Evolutionary conservation across 768 basidiomycete genomes (phyloP), one percentile per base, ranked within the genome.

Genomic region (Daedaleopsis sinensis): DNA sequence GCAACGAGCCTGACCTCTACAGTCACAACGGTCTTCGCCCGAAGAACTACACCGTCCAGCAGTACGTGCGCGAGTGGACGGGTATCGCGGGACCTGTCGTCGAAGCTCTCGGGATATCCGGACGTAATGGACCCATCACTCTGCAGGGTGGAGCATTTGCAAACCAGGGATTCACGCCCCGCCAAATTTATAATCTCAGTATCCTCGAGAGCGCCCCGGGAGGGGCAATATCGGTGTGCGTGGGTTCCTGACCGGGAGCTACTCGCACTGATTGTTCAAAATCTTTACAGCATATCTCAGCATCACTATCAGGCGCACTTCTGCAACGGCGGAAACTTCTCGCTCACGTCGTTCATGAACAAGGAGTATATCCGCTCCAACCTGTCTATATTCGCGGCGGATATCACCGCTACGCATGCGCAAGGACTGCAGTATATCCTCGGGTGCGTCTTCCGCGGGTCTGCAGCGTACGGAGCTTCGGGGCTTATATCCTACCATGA

Each of bases 321-420:
- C 69, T 88, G 87, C 62, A 61, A 72, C 8, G 88, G 88, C 18
- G 79, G 70, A 47, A 77, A 75, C 21, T 82, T 80, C 23, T 68
- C 85, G 27, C 71, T 90, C 11, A 81, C 84, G 64, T 84, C 87
- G 62, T 74, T 91, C 52, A 89, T 89, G 87, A 82, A 80, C 35
- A 89, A 90, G 78, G 79, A 48, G 78, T 84, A 23, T 77, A 87
- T 64, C 74, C 57, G 72, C 7, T 58, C 83, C 46, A 91, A 90
- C 46, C 71, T 90, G 32, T 74, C 81, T 2, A 43, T 65, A 10
- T 88, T 80, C 61, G 66, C 67, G n/a, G 76, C 83, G 2, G 88
- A 89, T 68, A 83, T 89, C 50, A 65, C 72, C 8, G 84, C 81
- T 9, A 79, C 82, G 1, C 71, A 75, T 24, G 75, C 69, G 13